Conservation (phyloP, 768 basidiomycete species). For the Trametes cingulata region DNA sequence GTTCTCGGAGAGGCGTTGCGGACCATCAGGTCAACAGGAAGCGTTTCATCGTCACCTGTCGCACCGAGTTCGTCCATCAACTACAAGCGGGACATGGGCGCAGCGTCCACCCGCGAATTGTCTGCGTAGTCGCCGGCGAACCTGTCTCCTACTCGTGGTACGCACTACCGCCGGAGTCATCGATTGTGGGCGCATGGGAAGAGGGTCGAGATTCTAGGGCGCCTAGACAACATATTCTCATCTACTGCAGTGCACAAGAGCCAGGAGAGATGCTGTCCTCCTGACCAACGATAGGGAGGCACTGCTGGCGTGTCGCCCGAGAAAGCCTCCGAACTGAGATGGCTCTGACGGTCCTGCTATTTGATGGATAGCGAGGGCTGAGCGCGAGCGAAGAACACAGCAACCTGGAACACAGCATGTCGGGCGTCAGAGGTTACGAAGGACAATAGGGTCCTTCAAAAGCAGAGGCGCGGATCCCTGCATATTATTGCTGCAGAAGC, state of each 20-base stretch:
- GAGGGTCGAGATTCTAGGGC: not conserved
- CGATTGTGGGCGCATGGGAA: not conserved
- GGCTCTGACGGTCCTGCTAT: too few species aligned
- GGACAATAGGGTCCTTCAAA: not conserved
- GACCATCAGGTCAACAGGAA: not conserved
- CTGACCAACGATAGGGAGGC: not conserved
- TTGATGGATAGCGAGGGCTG: too few species aligned
- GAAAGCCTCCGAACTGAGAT: too few species aligned
- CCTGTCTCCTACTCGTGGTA: too few species aligned
- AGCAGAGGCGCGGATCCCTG: not conserved
- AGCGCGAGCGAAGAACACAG: too few species aligned
- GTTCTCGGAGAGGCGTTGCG: not conserved
- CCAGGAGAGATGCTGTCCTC: not conserved
- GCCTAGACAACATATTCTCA: too few species aligned
- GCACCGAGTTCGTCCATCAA: not conserved
- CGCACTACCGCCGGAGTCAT: not conserved
- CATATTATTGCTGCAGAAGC: slow-evolving; percentile 9
- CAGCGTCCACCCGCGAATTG: not conserved
- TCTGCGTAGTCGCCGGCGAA: too few species aligned
- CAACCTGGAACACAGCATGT: not conserved
- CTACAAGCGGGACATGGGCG: not conserved
- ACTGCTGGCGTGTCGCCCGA: not conserved
- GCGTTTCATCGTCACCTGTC: not conserved
- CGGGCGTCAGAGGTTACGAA: too few species aligned
- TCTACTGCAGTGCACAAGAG: too few species aligned